Conservation (phyloP, 2,329 filamentous ascomycete species). For the Epichloe sp. region DNA sequence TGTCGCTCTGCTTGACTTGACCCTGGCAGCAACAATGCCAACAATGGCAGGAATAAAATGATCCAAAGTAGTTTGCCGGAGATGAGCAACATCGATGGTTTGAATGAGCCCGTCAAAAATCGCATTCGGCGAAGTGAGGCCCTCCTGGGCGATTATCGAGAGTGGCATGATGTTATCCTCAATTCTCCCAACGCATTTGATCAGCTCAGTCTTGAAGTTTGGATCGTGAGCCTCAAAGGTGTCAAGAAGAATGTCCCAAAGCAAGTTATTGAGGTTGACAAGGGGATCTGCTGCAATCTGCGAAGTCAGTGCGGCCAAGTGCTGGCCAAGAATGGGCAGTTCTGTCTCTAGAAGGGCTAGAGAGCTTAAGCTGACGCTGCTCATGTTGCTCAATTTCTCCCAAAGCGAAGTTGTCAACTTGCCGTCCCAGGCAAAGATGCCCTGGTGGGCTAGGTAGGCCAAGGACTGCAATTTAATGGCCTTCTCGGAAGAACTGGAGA, state of each 20-base stretch:
- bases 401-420: constrained; percentile 34
- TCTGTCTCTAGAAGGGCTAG: constrained; percentile 53
- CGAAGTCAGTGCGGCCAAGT: constrained; percentile 35
- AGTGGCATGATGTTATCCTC: constrained; percentile 10
- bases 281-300: constrained; percentile 38
- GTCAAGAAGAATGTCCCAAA: constrained; percentile 32
- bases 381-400: constrained; percentile 37
- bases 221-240: constrained; percentile 27
- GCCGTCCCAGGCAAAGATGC: constrained; percentile 26
- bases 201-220: constrained; percentile 15
- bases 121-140: constrained; percentile 1
- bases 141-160: constrained; percentile 2
- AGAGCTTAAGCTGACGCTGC: constrained; percentile 42
- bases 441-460: constrained; percentile 30
- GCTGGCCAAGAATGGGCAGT: constrained; percentile 44
- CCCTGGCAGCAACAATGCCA: constrained; percentile 23
- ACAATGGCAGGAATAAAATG: constrained; percentile 34
- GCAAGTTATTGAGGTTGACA: constrained; percentile 31
- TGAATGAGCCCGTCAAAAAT: constrained; percentile 13
- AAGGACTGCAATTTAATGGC: constrained; percentile 32
- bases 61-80: constrained; percentile 23
- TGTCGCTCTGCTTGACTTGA: constrained; percentile 9
- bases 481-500: constrained; percentile 20
- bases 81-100: constrained; percentile 20
- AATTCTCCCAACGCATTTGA: constrained; percentile 14